Conservation (phyloP, 495 filamentous ascomycete species). For the Copromyces sp. region DNA sequence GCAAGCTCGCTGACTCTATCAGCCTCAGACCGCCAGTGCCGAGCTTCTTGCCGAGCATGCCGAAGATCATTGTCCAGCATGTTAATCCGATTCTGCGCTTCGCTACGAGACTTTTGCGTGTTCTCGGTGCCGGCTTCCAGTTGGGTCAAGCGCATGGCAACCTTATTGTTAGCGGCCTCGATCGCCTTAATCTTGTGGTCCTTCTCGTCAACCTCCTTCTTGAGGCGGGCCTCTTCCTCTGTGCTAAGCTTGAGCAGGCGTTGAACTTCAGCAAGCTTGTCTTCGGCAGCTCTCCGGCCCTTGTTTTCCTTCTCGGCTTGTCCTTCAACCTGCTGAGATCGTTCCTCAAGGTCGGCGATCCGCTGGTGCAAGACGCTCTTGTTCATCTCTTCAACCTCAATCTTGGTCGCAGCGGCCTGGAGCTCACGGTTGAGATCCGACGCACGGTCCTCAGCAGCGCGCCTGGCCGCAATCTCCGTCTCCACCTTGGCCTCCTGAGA, state of each 20-base stretch:
- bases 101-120: slow-evolving; percentile 53
- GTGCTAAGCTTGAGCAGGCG: slow-evolving; percentile 53
- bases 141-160: slow-evolving; percentile 47
- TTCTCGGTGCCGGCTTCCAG: slow-evolving; percentile 56
- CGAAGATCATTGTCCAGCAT: slow-evolving; percentile 38
- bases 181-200: slow-evolving; percentile 35
- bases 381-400: slow-evolving; percentile 44
- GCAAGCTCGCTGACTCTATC: slow-evolving; percentile 33
- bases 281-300: slow-evolving; percentile 56
- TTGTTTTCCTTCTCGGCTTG: slow-evolving; percentile 49
- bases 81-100: slow-evolving; percentile 45
- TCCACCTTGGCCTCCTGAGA: slow-evolving; percentile 32
- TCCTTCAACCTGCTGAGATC: slow-evolving; percentile 30
- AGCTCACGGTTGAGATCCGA: slow-evolving; percentile 35
- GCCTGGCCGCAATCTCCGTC: slow-evolving; percentile 27
- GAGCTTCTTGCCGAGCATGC: slow-evolving; percentile 36
- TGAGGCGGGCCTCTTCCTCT: slow-evolving; percentile 63
- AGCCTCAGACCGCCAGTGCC: slow-evolving; percentile 40
- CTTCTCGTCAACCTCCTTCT: slow-evolving; percentile 58
- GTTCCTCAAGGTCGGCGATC: slow-evolving; percentile 37
- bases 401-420: slow-evolving; percentile 37
- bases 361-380: slow-evolving; percentile 37
- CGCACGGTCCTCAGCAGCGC: slow-evolving; percentile 32
- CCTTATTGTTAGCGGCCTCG: slow-evolving; percentile 40
- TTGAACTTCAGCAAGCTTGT: slow-evolving; percentile 61